Conservation (phyloP, 2,329 filamentous ascomycete genomes). For the Epichloe gansuensis region DNA sequence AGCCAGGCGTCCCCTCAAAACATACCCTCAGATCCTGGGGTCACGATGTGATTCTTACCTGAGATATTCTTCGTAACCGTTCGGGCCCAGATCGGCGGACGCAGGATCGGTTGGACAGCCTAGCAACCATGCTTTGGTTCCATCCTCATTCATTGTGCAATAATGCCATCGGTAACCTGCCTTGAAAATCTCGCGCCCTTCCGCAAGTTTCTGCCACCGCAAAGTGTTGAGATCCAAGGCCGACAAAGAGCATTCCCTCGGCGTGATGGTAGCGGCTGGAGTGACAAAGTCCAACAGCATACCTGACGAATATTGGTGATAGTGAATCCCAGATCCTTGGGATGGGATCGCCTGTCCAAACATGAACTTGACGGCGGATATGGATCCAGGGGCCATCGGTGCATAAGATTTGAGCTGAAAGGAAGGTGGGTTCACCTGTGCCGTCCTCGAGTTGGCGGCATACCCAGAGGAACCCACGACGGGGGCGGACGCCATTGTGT, state of each 20-base stretch:
- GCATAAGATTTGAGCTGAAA: conserved; percentile 61
- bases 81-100: conserved; percentile 52
- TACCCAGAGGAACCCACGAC: conserved; percentile 50
- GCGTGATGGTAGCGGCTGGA: conserved; percentile 74
- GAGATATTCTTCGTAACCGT: conserved; percentile 76
- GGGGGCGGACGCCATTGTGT: conserved; percentile 35
- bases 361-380: conserved; percentile 82
- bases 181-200: conserved; percentile 87
- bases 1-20: neutral
- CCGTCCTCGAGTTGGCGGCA: conserved; percentile 55
- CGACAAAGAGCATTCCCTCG: conserved; percentile 81
- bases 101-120: conserved; percentile 70
- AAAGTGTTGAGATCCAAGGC: conserved; percentile 77
- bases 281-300: conserved; percentile 91
- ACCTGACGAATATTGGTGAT: conserved; percentile 88
- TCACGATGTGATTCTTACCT: conserved; percentile 28
- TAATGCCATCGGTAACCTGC: conserved; percentile 96
- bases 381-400: conserved; percentile 75
- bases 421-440: conserved; percentile 54
- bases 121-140: conserved; percentile 93
- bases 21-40: neutral
- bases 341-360: conserved; percentile 70
- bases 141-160: conserved; percentile 88
- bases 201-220: conserved; percentile 89
- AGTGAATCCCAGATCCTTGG: conserved; percentile 85